phyloP scores from a whole-genome alignment of 208 protist species.

The Trypanosoma platydactyli region DNA sequence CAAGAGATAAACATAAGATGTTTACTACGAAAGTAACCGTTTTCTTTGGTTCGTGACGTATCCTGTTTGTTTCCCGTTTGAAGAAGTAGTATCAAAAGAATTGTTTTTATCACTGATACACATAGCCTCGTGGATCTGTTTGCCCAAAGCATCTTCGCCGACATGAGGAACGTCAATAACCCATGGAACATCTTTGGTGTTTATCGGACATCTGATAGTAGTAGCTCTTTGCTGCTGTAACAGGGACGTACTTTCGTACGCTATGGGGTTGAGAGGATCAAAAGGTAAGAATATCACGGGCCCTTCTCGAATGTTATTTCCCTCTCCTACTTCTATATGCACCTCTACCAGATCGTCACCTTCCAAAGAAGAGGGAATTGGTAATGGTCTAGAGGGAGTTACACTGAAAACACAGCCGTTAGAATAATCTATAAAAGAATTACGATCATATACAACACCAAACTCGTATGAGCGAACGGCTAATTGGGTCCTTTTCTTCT shows the following conservation, averaged over 20 bases:
- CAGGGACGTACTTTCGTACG: constrained; percentile 61
- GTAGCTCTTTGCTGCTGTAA: constrained; percentile 25
- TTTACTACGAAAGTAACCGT: background rate
- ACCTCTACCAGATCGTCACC: constrained; percentile 26
- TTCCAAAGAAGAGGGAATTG: constrained; percentile 28
- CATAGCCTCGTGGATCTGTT: constrained; percentile 36
- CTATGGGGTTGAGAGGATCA: constrained; percentile 47
- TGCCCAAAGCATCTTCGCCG: constrained; percentile 52
- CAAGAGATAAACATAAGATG: constrained; percentile 9
- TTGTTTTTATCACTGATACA: background rate
- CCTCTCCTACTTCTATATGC: constrained; percentile 13
- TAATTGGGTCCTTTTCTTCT: constrained; percentile 37
- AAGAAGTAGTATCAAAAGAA: background rate
- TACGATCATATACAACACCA: constrained; percentile 75
- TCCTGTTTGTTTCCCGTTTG: constrained; percentile 2
- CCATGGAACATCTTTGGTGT: constrained; percentile 65
- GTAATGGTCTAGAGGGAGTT: constrained; percentile 37
- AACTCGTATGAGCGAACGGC: constrained; percentile 82
- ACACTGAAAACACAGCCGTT: constrained; percentile 32
- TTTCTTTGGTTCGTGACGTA: background rate
- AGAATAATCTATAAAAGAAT: constrained; percentile 25
- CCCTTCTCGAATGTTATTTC: background rate
- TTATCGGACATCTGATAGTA: constrained; percentile 17
- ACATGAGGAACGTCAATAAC: constrained; percentile 74
- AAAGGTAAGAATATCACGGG: constrained; percentile 59